Evolutionary conservation across 352 stramenopile genomes (phyloP).

Genomic region (Globisporangium paroecandrum): DNA sequence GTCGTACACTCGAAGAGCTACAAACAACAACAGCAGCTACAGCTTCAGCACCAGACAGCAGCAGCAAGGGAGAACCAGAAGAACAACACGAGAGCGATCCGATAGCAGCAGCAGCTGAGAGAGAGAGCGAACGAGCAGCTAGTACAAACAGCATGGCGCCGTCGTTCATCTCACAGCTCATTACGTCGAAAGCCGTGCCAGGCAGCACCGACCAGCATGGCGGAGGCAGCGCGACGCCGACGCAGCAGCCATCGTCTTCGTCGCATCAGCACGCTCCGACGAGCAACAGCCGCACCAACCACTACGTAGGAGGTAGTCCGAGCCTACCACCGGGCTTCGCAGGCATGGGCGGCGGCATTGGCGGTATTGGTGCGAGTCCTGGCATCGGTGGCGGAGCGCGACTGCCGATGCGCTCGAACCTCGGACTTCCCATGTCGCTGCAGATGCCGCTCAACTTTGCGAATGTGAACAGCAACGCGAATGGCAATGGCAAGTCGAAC

Average conservation of each 20-base stretch:
- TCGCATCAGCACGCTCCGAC: not conserved
- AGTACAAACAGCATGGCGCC: conserved; percentile 2
- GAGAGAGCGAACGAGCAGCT: not conserved
- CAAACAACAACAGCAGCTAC: not conserved
- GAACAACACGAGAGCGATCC: not conserved
- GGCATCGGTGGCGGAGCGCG: conserved; percentile 7
- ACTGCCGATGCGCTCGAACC: conserved; percentile 18
- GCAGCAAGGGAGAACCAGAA: not conserved
- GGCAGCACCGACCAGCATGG: conserved; percentile 8
- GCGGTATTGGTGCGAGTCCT: conserved; percentile 12
- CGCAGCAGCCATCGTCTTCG: not conserved
- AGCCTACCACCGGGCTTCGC: conserved; percentile 9
- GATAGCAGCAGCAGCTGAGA: not conserved
- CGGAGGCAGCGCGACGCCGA: not conserved
- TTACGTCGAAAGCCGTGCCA: conserved; percentile 18
- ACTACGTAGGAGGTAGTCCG: not conserved
- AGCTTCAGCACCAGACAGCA: not conserved
- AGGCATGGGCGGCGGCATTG: conserved; percentile 12
- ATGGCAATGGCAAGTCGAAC: not conserved
- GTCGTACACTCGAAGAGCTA: conserved; percentile 5
- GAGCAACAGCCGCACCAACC: conserved; percentile 6
- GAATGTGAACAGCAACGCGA: conserved; percentile 2
- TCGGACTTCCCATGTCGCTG: conserved; percentile 19
- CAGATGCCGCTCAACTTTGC: conserved; percentile 22
- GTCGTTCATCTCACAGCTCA: conserved; percentile 24